Percentiles rank a stretch among this genome's conserved stretches.
phyloP scores from a whole-genome alignment of 768 basidiomycete species.

The Lentinula raphanica region DNA sequence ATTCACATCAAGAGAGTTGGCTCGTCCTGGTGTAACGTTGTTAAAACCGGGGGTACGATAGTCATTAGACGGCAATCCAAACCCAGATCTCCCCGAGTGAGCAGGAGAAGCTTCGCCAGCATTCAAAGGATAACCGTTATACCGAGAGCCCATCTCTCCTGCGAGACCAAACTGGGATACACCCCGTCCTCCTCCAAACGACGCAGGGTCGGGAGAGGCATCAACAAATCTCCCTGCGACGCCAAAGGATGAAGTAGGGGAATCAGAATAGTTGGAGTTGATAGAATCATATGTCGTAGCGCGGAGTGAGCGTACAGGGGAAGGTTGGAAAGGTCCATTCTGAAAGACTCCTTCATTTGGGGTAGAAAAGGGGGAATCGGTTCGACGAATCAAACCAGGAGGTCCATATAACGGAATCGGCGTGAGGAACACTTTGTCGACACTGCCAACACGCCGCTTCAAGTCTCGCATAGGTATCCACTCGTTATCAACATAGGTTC shows the following conservation, averaged over 20 bases:
- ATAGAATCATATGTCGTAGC: slow-evolving; percentile 65
- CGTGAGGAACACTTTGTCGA: slow-evolving; percentile 61
- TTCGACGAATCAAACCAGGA: slow-evolving; percentile 47
- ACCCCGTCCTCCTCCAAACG: slow-evolving; percentile 47
- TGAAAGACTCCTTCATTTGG: slow-evolving; percentile 33
- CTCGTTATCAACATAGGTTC: slow-evolving; percentile 61
- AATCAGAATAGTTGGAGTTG: slow-evolving; percentile 58
- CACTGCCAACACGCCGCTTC: slow-evolving; percentile 40
- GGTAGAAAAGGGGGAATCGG: slow-evolving; percentile 39
- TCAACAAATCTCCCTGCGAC: slow-evolving; percentile 52
- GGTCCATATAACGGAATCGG: slow-evolving; percentile 40
- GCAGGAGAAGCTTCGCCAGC: slow-evolving; percentile 25
- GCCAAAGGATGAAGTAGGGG: slow-evolving; percentile 69
- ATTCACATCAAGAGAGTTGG: slow-evolving; percentile 27
- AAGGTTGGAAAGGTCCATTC: slow-evolving; percentile 61
- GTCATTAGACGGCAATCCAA: slow-evolving; percentile 30
- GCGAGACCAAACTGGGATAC: slow-evolving; percentile 26
- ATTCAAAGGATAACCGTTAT: slow-evolving; percentile 17
- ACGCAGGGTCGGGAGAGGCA: slow-evolving; percentile 63
- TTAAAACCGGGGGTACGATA: slow-evolving; percentile 26
- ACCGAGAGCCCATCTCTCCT: slow-evolving; percentile 23
- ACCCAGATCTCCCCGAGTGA: slow-evolving; percentile 28
- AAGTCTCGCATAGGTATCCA: slow-evolving; percentile 66
- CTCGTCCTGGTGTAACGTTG: slow-evolving; percentile 26
- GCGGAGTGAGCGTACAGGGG: slow-evolving; percentile 55